These are phyloP conservation scores for Dendrocalamus sinicus DNA, from an alignment of 176 grass and related monocot species.

Conservation along the genomic window DNA sequence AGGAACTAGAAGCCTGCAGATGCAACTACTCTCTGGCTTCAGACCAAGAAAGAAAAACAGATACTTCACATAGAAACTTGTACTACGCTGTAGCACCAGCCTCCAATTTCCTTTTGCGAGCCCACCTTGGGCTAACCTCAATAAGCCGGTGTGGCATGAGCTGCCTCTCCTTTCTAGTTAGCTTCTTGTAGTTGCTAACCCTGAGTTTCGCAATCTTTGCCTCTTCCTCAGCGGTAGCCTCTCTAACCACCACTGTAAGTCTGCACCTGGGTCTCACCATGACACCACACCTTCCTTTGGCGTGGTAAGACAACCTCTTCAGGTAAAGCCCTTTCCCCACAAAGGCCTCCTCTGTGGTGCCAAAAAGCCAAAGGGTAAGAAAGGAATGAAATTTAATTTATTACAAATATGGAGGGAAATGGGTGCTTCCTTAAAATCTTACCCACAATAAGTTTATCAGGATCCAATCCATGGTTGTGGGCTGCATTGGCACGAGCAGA, in stretches of 20 bases:
- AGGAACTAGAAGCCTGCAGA: neutral
- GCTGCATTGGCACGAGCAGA: slow-evolving; percentile 88
- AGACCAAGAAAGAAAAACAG: neutral
- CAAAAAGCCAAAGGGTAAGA: neutral
- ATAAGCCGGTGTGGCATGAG: slow-evolving; percentile 88
- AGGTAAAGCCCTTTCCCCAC: slow-evolving; percentile 85
- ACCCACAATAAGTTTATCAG: slow-evolving; percentile 89
- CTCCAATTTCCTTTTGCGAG: slow-evolving; percentile 61
- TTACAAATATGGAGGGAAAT: neutral
- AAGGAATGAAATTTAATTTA: neutral
- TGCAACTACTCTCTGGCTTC: neutral
- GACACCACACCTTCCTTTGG: slow-evolving; percentile 72
- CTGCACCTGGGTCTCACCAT: slow-evolving; percentile 87
- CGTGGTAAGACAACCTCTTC: slow-evolving; percentile 84
- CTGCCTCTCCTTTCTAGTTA: slow-evolving; percentile 77
- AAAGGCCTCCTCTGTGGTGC: slow-evolving; percentile 75
- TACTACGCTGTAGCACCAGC: slow-evolving; percentile 7
- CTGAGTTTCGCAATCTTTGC: slow-evolving; percentile 88
- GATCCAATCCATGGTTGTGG: slow-evolving; percentile 81
- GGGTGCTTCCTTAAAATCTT: slow-evolving; percentile 3
- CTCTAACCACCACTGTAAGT: slow-evolving; percentile 87
- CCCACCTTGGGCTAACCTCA: slow-evolving; percentile 76
- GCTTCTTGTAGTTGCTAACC: slow-evolving; percentile 91
- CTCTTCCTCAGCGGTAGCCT: slow-evolving; percentile 85
- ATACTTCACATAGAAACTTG: neutral